These are phyloP conservation scores for Mycena olivaceomarginata DNA, from an alignment of 768 basidiomycete species.

Conservation along the genomic window DNA sequence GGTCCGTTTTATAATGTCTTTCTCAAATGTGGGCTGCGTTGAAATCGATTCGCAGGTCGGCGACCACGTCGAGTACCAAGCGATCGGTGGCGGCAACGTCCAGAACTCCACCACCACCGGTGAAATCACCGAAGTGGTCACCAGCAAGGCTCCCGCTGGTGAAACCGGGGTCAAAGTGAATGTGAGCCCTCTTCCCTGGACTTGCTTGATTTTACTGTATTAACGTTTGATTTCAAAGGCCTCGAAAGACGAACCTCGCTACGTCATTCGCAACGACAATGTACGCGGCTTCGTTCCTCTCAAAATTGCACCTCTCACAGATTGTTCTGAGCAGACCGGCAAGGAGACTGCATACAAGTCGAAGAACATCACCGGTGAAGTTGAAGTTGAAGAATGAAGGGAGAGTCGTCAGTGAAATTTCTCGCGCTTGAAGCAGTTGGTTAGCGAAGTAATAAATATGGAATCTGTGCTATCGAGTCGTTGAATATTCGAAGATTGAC, in stretches of 20 bases:
- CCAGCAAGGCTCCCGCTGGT: background rate
- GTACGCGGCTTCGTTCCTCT: background rate
- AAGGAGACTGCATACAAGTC: background rate
- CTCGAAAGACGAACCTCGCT: background rate
- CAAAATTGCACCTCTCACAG: background rate
- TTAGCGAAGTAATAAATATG: no score
- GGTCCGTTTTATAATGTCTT: background rate
- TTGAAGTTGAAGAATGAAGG: no score
- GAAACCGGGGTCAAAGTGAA: background rate
- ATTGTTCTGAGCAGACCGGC: background rate
- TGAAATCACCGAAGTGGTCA: background rate
- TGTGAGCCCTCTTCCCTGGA: background rate
- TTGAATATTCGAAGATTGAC: no score
- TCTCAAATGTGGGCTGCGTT: no score
- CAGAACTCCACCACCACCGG: background rate
- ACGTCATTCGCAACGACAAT: background rate
- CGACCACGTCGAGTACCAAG: conserved; percentile 3
- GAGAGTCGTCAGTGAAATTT: no score
- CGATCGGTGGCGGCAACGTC: background rate
- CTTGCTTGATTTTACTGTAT: background rate
- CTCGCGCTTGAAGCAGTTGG: no score
- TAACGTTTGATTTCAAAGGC: background rate
- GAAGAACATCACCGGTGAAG: background rate
- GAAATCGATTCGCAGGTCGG: background rate
- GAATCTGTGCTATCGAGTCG: no score